A percentile compares a stretch with the other conserved stretches of the same genome.
These are phyloP conservation scores for Cucumis hystrix DNA, from an alignment of 306 rosid species.

Conservation along the genomic window DNA sequence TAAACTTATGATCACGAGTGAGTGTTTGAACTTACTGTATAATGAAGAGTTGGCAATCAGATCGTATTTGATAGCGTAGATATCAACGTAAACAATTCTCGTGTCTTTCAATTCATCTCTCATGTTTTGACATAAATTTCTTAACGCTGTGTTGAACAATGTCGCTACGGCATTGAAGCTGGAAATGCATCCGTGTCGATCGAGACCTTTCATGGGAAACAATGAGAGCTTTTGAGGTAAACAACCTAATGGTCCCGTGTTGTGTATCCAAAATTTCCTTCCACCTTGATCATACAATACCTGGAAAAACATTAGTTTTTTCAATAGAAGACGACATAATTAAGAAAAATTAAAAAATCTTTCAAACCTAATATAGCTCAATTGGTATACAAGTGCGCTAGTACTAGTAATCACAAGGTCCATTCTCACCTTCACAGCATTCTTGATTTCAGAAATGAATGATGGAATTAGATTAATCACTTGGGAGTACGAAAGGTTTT, in stretches of 20 bases:
- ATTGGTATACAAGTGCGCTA: too few relatives aligned
- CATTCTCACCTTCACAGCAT: constrained; percentile 42
- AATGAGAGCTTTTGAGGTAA: constrained; percentile 67
- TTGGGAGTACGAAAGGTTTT: constrained; percentile 37
- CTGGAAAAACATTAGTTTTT: constrained; percentile 15
- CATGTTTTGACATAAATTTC: constrained; percentile 26
- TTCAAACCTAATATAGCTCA: too few relatives aligned
- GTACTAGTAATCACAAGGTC: background rate
- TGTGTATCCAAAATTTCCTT: constrained; percentile 92
- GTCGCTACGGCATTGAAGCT: constrained; percentile 56
- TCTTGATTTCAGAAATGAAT: constrained; percentile 43
- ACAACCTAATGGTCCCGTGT: constrained; percentile 90
- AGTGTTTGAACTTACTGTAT: constrained; percentile 33
- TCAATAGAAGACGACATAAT: background rate
- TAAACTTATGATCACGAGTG: background rate
- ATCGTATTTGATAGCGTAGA: constrained; percentile 56
- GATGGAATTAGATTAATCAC: constrained; percentile 51
- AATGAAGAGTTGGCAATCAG: constrained; percentile 57
- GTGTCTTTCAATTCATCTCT: constrained; percentile 45
- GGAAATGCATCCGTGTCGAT: constrained; percentile 59
- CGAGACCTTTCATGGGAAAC: constrained; percentile 33
- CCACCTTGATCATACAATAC: constrained; percentile 58
- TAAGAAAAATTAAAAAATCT: too few relatives aligned
- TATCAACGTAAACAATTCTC: constrained; percentile 61
- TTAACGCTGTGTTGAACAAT: constrained; percentile 56